phyloP scores from a whole-genome alignment of 1,284 basidiomycete species.

The Pyrrhoderma noxium region DNA sequence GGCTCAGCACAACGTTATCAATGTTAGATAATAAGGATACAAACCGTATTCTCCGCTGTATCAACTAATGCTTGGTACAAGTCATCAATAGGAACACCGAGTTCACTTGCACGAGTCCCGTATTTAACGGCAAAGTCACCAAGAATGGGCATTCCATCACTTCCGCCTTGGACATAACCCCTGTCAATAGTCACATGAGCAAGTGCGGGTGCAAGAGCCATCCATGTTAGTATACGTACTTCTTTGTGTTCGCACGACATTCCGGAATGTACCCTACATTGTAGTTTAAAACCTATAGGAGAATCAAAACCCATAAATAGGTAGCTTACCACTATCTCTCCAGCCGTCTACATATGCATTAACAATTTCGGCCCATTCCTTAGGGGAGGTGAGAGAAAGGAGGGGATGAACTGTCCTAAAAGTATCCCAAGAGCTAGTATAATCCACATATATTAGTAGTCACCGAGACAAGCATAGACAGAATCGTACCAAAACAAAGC shows the following conservation, averaged over 20 bases:
- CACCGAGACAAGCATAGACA: constrained; percentile 29
- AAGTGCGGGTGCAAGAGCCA: not conserved
- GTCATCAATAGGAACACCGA: constrained; percentile 39
- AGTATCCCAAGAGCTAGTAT: constrained; percentile 21
- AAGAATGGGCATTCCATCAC: constrained; percentile 43
- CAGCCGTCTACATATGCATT: constrained; percentile 44
- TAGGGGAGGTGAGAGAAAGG: constrained; percentile 43
- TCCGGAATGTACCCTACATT: constrained; percentile 38
- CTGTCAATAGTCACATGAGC: constrained; percentile 23
- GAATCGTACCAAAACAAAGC: constrained; percentile 60
- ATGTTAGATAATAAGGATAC: not conserved
- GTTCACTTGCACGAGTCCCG: constrained; percentile 27
- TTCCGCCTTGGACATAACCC: constrained; percentile 43
- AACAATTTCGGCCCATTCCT: constrained; percentile 39
- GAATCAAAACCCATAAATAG: not conserved
- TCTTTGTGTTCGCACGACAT: constrained; percentile 41
- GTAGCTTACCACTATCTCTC: constrained; percentile 34
- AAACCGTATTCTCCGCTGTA: constrained; percentile 43
- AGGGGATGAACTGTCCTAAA: constrained; percentile 56
- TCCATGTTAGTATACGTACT: constrained; percentile 29
- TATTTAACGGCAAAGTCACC: constrained; percentile 46
- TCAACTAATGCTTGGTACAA: constrained; percentile 42
- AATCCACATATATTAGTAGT: not conserved
- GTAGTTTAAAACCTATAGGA: not conserved
- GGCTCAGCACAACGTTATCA: not conserved